phyloP scores from a whole-genome alignment of 805 yeast species.

The Ogataea nitratoaversa region DNA sequence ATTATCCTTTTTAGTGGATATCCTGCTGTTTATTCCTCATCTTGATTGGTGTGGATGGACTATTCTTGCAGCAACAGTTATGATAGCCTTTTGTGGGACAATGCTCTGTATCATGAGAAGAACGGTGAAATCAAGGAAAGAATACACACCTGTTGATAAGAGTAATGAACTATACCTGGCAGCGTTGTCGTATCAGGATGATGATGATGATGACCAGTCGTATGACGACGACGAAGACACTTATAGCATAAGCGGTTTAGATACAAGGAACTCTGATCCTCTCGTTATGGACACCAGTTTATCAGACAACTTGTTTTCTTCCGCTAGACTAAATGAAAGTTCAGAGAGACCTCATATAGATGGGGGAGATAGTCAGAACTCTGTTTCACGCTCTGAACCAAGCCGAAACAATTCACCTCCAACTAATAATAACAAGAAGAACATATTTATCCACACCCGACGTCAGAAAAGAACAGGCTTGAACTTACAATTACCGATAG shows the following conservation, averaged over 20 bases:
- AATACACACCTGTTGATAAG: slow-evolving; percentile 2
- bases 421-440: too few relatives aligned
- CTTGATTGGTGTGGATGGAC: slow-evolving; percentile 86
- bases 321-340: too few relatives aligned
- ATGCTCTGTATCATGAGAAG: slow-evolving; percentile 70
- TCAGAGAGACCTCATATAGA: too few relatives aligned
- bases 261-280: neutral
- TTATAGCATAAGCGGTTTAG: neutral
- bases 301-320: neutral
- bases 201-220: slow-evolving; percentile 1
- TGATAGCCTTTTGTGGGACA: slow-evolving; percentile 60
- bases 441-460: neutral
- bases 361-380: too few relatives aligned
- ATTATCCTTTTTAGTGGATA: slow-evolving; percentile 77
- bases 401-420: too few relatives aligned
- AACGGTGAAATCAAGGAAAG: slow-evolving; percentile 48
- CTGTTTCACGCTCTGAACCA: too few relatives aligned
- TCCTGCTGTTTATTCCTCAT: slow-evolving; percentile 70
- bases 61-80: slow-evolving; percentile 61
- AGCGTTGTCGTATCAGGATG: slow-evolving; percentile 8
- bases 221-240: neutral
- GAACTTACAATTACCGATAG: neutral
- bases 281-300: neutral
- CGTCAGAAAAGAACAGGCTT: too few relatives aligned
- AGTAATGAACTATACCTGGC: slow-evolving; percentile 14